Conservation (phyloP, 495 filamentous ascomycete genomes). For the Amniculicola lignicola region DNA sequence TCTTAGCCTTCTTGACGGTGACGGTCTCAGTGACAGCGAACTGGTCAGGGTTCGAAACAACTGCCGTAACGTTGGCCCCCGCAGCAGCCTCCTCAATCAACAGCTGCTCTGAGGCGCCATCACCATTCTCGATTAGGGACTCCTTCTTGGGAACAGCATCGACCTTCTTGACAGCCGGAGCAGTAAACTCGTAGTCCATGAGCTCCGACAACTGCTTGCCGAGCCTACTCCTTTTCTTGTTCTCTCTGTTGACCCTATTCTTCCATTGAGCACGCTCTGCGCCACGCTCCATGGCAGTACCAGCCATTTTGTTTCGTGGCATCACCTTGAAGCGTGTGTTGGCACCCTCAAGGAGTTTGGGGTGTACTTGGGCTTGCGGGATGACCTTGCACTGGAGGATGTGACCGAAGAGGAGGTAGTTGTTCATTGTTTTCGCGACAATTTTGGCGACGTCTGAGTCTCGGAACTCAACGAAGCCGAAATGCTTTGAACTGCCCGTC, state of each 20-base stretch:
- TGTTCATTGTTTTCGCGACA: constrained; percentile 92
- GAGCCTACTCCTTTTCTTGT: constrained; percentile 61
- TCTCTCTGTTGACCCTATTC: constrained; percentile 65
- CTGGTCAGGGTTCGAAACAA: neutral
- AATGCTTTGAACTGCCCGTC: constrained; percentile 86
- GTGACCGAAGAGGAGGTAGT: constrained; percentile 92
- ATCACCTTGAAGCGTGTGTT: constrained; percentile 83
- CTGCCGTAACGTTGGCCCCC: neutral
- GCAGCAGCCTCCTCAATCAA: constrained; percentile 9
- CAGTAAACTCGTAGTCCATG: constrained; percentile 80
- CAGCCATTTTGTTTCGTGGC: constrained; percentile 79
- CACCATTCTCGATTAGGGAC: constrained; percentile 37
- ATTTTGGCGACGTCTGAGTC: constrained; percentile 76
- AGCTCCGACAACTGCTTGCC: constrained; percentile 66
- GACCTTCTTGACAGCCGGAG: constrained; percentile 67
- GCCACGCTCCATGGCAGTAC: constrained; percentile 65
- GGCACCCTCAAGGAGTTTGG: constrained; percentile 78
- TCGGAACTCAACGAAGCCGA: constrained; percentile 87
- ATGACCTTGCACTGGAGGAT: constrained; percentile 83
- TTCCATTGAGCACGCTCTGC: constrained; percentile 72
- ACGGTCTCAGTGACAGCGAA: constrained; percentile 7
- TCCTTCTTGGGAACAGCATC: constrained; percentile 49
- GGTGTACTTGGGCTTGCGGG: constrained; percentile 70
- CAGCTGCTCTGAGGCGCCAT: constrained; percentile 20
- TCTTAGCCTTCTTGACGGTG: constrained; percentile 20